Conservation (phyloP, 2,329 filamentous ascomycete genomes). For the Macrophomina pseudophaseolina region DNA sequence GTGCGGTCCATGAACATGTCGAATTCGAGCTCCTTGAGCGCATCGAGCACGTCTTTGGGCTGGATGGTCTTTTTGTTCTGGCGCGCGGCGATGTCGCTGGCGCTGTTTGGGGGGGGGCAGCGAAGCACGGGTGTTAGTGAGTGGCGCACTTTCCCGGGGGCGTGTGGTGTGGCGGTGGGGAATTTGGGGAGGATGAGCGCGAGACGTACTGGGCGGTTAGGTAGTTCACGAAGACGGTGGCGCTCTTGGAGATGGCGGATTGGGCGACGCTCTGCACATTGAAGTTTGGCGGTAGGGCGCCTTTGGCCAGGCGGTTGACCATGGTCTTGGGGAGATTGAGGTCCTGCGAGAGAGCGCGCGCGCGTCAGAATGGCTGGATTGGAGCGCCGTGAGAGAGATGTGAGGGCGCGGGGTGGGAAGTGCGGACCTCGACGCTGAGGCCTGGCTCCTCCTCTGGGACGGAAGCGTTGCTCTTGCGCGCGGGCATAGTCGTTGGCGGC, state of each 20-base stretch:
- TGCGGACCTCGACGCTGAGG: slow-evolving; percentile 50
- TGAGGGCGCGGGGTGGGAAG: not conserved
- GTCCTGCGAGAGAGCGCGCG: slow-evolving; percentile 58
- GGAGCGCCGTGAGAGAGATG: not conserved
- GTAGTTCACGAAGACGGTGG: slow-evolving; percentile 84
- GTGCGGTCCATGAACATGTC: slow-evolving; percentile 71
- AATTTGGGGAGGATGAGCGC: not conserved
- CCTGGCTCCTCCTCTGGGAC: slow-evolving; percentile 46
- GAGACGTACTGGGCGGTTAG: slow-evolving; percentile 71
- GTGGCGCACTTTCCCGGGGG: not conserved
- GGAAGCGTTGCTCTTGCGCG: slow-evolving; percentile 55
- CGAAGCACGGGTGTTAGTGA: not conserved
- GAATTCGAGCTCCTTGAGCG: slow-evolving; percentile 78
- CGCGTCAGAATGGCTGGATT: slow-evolving; percentile 25
- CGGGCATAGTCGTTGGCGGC: slow-evolving; percentile 44
- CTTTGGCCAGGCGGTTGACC: slow-evolving; percentile 78
- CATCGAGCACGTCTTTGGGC: slow-evolving; percentile 76
- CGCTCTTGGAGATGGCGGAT: slow-evolving; percentile 78
- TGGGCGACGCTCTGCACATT: slow-evolving; percentile 84
- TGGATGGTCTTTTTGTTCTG: slow-evolving; percentile 79
- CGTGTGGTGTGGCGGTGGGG: not conserved
- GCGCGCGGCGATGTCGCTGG: slow-evolving; percentile 71
- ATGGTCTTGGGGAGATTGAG: slow-evolving; percentile 80
- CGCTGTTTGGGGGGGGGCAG: slow-evolving; percentile 45
- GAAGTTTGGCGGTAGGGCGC: slow-evolving; percentile 78